Evolutionary conservation across 116 monocot species (phyloP).

Genomic region (Iris pallida): DNA sequence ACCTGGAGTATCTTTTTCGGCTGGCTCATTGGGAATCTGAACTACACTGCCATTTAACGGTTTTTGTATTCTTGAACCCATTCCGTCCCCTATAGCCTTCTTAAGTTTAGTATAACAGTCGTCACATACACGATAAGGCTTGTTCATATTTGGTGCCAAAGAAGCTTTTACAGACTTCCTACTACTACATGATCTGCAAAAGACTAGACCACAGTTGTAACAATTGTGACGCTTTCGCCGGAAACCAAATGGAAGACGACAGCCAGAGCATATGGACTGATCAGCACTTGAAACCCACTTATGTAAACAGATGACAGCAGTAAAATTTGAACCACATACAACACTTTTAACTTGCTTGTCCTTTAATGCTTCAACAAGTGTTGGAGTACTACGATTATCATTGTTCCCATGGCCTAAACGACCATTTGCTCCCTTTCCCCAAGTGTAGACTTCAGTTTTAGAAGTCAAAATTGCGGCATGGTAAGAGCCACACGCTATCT

Average conservation of each 20-base stretch:
- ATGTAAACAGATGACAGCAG: constrained; percentile 89
- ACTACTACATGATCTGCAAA: constrained; percentile 83
- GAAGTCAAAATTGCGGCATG: constrained; percentile 93
- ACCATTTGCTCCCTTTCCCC: constrained; percentile 94
- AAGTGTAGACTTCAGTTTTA: constrained; percentile 92
- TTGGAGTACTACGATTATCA: constrained; percentile 67
- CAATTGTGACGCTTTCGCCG: constrained; percentile 95
- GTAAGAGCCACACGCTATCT: constrained; percentile 87
- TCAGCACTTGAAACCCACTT: constrained; percentile 90
- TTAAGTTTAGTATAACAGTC: constrained; percentile 65
- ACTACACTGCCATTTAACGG: constrained; percentile 10
- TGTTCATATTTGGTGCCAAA: constrained; percentile 73
- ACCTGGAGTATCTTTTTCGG: constrained; percentile 15
- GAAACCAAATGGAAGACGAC: constrained; percentile 77
- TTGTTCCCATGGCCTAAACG: constrained; percentile 89
- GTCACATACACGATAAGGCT: constrained; percentile 90
- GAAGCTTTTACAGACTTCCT: constrained; percentile 78
- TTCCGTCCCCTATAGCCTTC: constrained; percentile 23
- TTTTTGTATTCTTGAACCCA: constrained; percentile 12
- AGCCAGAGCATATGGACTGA: constrained; percentile 88
- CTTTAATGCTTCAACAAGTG: constrained; percentile 82
- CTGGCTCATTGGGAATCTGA: constrained; percentile 22
- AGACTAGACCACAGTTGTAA: constrained; percentile 92
- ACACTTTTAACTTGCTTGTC: constrained; percentile 95
- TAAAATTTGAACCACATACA: constrained; percentile 89